Evolutionary conservation across 2,329 filamentous ascomycete species (phyloP), one percentile per base, ranked within the genome.

Genomic region (Diplocarpon mali): DNA sequence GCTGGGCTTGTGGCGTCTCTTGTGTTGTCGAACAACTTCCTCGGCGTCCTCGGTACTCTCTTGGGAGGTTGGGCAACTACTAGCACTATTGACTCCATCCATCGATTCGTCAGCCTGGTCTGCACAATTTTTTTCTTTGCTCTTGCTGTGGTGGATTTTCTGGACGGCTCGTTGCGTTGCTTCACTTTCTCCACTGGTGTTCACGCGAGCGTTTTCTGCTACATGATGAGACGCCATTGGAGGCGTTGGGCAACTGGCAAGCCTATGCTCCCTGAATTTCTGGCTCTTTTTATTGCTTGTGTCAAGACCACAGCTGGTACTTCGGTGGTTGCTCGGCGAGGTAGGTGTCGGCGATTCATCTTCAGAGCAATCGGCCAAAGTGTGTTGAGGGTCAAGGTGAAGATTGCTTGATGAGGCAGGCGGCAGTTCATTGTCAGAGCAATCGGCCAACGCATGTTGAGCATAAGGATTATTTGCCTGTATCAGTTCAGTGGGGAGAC

Each of bases 221-320:
- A 34, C 32, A 24, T 45, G 42, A 17, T 42, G 44, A 38, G 39
- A 42, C 13, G 29, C 20, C 20, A 40, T 30, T 30, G 37, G 20
- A 16, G 32, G 42, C 1, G 38, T 40, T 27, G 48, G 48, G 27
- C 42, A 47, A 27, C 41, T 45, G 20, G 24, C 35, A 3, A 47
- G 31, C 15, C 41, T 46, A 45, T 46, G 49, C 15, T 49, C 41
- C 32, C 42, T 41, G 17, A 15, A 15, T 11, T 30, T 12, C 8
- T 5, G n/a, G 6, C 17, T 3, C 12, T 36, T 11, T 27, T 40
- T 36, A 5, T 38, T 30, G 13, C 7, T 38, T 5, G 20, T 30
- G 16, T 39, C 39, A 3, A 34, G 13, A 10, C n/a, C 37, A 16
- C 27, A 31, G 31, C 45, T 42, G 15, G 44, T 27, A 10, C 39